Conservation (phyloP, 768 basidiomycete species). For the Phanerochaete sordida region DNA sequence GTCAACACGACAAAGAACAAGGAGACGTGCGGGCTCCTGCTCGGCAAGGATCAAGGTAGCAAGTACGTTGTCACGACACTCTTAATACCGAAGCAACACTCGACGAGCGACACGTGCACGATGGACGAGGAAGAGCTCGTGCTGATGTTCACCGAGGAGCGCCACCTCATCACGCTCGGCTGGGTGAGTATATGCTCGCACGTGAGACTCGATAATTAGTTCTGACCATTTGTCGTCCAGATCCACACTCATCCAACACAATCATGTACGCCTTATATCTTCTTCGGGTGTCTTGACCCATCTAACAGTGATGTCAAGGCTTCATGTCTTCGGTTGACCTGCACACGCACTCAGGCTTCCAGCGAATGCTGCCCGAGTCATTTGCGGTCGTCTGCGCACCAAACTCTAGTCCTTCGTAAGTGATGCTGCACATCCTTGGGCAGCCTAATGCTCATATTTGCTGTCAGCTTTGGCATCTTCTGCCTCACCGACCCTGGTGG, state of each 20-base stretch:
- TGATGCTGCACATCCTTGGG: slow-evolving; percentile 1
- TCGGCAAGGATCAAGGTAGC: slow-evolving; percentile 62
- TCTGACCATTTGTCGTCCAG: slow-evolving; percentile 33
- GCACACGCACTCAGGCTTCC: slow-evolving; percentile 89
- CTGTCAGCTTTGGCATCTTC: slow-evolving; percentile 76
- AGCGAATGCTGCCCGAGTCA: slow-evolving; percentile 85
- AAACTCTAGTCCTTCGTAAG: slow-evolving; percentile 69
- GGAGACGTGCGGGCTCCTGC: slow-evolving; percentile 84
- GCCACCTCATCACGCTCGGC: slow-evolving; percentile 80
- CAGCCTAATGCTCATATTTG: neutral
- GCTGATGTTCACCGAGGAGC: slow-evolving; percentile 77
- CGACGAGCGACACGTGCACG: slow-evolving; percentile 87
- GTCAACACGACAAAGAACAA: slow-evolving; percentile 74
- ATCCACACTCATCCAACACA: slow-evolving; percentile 93
- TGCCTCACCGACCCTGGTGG: slow-evolving; percentile 88
- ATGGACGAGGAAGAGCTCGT: slow-evolving; percentile 91
- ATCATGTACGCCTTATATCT: slow-evolving; percentile 41
- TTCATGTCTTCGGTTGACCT: slow-evolving; percentile 96
- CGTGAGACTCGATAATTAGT: neutral
- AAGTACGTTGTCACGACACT: slow-evolving; percentile 76
- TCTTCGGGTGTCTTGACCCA: neutral
- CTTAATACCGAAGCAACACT: slow-evolving; percentile 84
- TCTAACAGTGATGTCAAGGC: slow-evolving; percentile 1
- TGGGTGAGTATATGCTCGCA: slow-evolving; percentile 58
- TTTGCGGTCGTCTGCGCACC: slow-evolving; percentile 94